Base-by-base conservation (phyloP, 345 rosid species). In the Lumnitzera racemosa region DNA sequence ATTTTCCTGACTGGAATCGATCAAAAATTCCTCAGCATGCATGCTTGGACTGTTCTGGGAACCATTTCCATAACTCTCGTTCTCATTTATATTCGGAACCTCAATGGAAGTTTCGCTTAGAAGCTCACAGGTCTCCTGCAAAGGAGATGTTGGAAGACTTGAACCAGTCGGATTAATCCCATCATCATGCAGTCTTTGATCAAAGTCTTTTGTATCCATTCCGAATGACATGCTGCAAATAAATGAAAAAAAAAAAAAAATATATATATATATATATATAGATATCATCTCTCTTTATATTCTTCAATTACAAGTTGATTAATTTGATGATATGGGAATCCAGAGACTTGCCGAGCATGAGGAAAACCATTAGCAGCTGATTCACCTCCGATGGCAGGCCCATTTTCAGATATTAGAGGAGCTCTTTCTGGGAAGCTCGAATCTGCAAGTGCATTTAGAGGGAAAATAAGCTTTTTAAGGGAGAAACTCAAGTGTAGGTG, bases 1-100 rank as follows among this genome's bases (percentile, higher is more conserved):
- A 61, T 53, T 76, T n/a, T 67, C 75, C 41, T 56, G 71, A 50
- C 73, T 62, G 13, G 47, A 61, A 13, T 74, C 72, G 56, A 66
- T 68, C 14, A 73, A 77, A n/a, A 67, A 50, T 61, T 62, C 86
- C 71, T 77, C 86, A 61, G 70, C 58, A 4, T 62, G 83, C 60
- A 72, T 58, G 80, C 81, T 80, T 47, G 74, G 75, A 67, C 87
- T 79, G 70, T 74, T 67, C 48, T 81, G 81, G 36, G 87, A 82
- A 68, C 63, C 83, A 12, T 66, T 71, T 16, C 72, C 74, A 11
- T 55, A 58, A 41, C 70, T 65, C 25, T 80, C 76, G n/a, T 20
- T 68, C 71, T 78, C 77, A 63, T 70, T 59, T 53, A 53, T 61
- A 23, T 24, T 50, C 4, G 79, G 77, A 49, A 72, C 78, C 43